Evolutionary conservation across 73 alveolate species (phyloP).

Genomic region (Stentor roeselii): DNA sequence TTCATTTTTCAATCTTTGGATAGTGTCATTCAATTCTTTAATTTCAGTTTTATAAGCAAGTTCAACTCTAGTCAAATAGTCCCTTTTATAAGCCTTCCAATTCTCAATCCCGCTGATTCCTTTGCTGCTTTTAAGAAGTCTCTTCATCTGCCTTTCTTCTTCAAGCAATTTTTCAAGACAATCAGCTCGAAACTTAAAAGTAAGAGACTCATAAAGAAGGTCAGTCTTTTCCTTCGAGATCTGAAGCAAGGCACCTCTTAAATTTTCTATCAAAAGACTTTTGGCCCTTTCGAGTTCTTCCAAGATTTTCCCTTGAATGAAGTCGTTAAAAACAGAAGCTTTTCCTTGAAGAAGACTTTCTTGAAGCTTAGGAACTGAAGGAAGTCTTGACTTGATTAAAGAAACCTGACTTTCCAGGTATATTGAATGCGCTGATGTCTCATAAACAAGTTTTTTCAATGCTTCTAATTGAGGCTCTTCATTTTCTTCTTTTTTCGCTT

Average conservation of each 20-base stretch:
- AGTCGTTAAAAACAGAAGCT: background rate
- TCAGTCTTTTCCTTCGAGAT: background rate
- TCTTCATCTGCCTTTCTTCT: conserved; percentile 4
- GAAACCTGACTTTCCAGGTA: background rate
- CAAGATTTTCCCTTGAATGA: background rate
- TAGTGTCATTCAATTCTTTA: background rate
- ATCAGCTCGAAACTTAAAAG: background rate
- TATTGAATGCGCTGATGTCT: background rate
- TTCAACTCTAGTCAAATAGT: background rate
- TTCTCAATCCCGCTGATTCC: background rate
- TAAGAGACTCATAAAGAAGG: background rate
- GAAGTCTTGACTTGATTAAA: background rate
- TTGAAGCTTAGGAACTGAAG: background rate
- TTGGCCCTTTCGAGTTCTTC: background rate
- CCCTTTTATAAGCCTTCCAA: background rate
- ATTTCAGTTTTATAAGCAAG: background rate
- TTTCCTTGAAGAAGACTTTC: background rate
- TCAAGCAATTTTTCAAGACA: background rate
- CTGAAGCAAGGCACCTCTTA: background rate
- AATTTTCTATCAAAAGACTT: background rate
- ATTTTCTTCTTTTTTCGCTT: background rate
- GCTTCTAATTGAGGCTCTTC: background rate
- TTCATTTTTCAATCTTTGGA: background rate
- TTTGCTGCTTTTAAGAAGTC: background rate
- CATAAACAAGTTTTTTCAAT: background rate